These are phyloP conservation scores for Persicaria tinctoria DNA, from an alignment of 148 eudicot genomes.

Conservation along the genomic window DNA sequence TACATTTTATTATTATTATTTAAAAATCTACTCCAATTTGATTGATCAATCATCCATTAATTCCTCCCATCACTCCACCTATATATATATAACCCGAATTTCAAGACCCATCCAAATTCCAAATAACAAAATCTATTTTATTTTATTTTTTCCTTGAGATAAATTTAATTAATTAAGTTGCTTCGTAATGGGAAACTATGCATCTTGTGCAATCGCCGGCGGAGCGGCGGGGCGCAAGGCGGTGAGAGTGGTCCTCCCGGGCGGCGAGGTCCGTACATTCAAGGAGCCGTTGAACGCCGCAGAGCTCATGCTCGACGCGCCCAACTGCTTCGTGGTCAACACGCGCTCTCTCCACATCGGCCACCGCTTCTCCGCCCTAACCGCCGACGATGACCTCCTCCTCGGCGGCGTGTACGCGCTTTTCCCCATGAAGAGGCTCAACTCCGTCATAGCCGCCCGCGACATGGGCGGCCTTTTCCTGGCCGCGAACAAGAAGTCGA, in stretches of 20 bases:
- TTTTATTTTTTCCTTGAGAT: too few species aligned
- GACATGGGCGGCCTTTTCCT: conserved; percentile 63
- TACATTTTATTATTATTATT: not conserved
- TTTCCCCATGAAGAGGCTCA: conserved; percentile 64
- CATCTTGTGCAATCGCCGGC: conserved; percentile 49
- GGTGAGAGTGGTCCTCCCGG: conserved; percentile 49
- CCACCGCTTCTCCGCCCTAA: conserved; percentile 47
- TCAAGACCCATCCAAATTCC: not conserved
- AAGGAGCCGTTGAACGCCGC: conserved; percentile 51
- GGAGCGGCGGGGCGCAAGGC: conserved; percentile 17
- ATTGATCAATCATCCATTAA: not conserved
- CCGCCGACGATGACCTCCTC: conserved; percentile 72
- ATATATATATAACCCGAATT: not conserved
- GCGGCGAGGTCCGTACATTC: conserved; percentile 56
- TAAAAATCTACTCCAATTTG: too few species aligned
- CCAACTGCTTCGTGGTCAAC: conserved; percentile 48
- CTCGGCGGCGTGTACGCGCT: conserved; percentile 47
- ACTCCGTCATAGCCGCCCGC: conserved; percentile 46
- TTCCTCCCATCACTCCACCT: not conserved
- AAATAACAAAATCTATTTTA: too few species aligned
- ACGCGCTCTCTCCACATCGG: conserved; percentile 46
- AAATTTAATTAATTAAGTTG: not conserved
- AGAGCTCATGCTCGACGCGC: conserved; percentile 73
- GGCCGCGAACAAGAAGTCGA: conserved; percentile 32
- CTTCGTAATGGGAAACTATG: conserved; percentile 60